phyloP scores from a whole-genome alignment of 2,329 filamentous ascomycete species.

The Ophiosphaerella narmari region DNA sequence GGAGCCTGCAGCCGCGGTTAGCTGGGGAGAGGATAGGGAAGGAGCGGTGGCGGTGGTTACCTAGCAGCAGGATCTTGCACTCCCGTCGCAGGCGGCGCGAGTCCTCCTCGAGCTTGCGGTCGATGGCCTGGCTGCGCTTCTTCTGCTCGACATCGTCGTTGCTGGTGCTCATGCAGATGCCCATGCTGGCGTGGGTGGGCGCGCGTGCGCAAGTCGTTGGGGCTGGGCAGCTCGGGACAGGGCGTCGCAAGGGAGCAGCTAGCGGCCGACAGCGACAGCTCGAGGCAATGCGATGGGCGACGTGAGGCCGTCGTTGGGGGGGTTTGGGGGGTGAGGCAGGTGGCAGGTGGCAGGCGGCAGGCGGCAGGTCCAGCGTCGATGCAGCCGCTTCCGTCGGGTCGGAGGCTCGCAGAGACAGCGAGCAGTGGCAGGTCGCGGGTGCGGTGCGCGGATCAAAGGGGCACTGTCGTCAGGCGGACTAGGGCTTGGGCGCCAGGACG shows the following conservation, averaged over 20 bases:
- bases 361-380: not conserved
- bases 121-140: constrained; percentile 95
- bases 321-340: constrained; percentile 4
- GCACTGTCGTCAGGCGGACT: too few species aligned
- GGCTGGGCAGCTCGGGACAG: constrained; percentile 32
- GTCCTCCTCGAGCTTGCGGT: constrained; percentile 91
- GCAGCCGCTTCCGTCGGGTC: too few species aligned
- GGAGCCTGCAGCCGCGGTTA: constrained; percentile 67
- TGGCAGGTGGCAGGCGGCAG: constrained; percentile 2
- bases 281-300: constrained; percentile 8
- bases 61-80: constrained; percentile 97
- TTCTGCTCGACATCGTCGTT: constrained; percentile 89
- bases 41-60: constrained; percentile 55
- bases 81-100: constrained; percentile 89
- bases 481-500: too few species aligned
- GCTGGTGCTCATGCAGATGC: constrained; percentile 87
- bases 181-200: constrained; percentile 66
- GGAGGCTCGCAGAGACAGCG: too few species aligned
- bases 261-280: constrained; percentile 9
- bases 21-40: constrained; percentile 6
- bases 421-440: too few species aligned
- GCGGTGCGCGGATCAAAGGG: too few species aligned
- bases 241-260: constrained; percentile 32
- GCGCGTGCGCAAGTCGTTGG: constrained; percentile 39
- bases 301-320: constrained; percentile 6